Conservation (phyloP, 306 rosid species). For the Lagenaria siceraria region DNA sequence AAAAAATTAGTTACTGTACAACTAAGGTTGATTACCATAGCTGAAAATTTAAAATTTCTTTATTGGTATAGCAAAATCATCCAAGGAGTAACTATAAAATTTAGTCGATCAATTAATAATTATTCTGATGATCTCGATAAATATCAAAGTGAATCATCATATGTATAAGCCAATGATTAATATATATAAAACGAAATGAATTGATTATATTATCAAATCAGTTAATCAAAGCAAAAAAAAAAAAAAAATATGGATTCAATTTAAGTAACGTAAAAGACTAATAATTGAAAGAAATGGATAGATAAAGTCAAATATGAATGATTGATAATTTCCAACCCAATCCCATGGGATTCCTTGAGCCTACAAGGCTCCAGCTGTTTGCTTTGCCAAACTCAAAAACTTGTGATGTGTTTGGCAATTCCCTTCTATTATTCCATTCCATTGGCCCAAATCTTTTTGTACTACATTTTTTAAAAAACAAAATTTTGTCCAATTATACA, state of each 20-base stretch:
- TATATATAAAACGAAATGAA: background rate
- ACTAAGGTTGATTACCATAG: background rate
- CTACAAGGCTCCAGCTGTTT: conserved; percentile 2
- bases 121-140: background rate
- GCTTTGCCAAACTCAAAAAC: background rate
- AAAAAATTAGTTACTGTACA: too few relatives aligned
- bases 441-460: background rate
- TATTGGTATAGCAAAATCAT: background rate
- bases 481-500: too few relatives aligned
- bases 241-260: background rate
- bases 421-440: background rate
- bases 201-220: background rate
- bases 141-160: background rate
- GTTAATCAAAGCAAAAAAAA: background rate
- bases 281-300: background rate
- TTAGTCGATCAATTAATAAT: background rate
- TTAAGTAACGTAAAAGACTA: background rate
- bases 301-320: background rate
- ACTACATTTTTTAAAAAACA: too few relatives aligned
- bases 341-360: background rate
- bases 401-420: background rate
- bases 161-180: background rate
- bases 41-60: background rate
- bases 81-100: background rate
- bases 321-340: background rate